These are phyloP conservation scores for Yamadazyma diddensiae DNA, from an alignment of 1,139 yeast genomes.

Conservation along the genomic window DNA sequence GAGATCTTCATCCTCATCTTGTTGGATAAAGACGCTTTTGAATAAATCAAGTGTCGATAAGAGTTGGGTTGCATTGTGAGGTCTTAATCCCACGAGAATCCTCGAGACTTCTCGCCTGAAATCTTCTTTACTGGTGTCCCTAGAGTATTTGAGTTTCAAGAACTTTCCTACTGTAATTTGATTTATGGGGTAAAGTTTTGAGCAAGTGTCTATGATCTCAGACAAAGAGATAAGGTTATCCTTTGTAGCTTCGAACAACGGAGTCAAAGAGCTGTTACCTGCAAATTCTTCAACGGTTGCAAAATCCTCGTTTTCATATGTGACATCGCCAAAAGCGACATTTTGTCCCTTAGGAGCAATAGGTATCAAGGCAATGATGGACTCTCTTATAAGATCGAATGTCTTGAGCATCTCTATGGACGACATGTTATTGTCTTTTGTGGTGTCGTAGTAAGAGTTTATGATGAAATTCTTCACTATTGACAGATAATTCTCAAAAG, in stretches of 20 bases:
- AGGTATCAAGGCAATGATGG: slow-evolving; percentile 17
- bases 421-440: slow-evolving; percentile 16
- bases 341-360: slow-evolving; percentile 8
- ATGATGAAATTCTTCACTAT: slow-evolving; percentile 23
- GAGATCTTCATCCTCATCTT: slow-evolving; percentile 22
- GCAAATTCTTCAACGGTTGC: slow-evolving; percentile 10
- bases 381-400: slow-evolving; percentile 28
- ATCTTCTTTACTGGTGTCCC: slow-evolving; percentile 16
- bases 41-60: slow-evolving; percentile 23
- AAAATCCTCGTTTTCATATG: slow-evolving; percentile 5
- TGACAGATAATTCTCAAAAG: slow-evolving; percentile 11
- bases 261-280: slow-evolving; percentile 5
- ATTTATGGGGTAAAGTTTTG: slow-evolving; percentile 39
- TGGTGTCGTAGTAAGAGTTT: slow-evolving; percentile 26
- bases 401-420: slow-evolving; percentile 29
- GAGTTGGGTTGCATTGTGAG: slow-evolving; percentile 30
- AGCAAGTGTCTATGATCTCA: slow-evolving; percentile 36
- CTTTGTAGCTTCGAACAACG: slow-evolving; percentile 22
- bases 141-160: slow-evolving; percentile 27
- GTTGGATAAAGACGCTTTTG: slow-evolving; percentile 22
- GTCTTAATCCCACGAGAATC: slow-evolving; percentile 30
- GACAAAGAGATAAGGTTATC: slow-evolving; percentile 20
- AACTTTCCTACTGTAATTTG: slow-evolving; percentile 37
- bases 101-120: slow-evolving; percentile 25
- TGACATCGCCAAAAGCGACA: slow-evolving; percentile 3